phyloP scores from a whole-genome alignment of 306 rosid species.

The Dryas alaskensis region DNA sequence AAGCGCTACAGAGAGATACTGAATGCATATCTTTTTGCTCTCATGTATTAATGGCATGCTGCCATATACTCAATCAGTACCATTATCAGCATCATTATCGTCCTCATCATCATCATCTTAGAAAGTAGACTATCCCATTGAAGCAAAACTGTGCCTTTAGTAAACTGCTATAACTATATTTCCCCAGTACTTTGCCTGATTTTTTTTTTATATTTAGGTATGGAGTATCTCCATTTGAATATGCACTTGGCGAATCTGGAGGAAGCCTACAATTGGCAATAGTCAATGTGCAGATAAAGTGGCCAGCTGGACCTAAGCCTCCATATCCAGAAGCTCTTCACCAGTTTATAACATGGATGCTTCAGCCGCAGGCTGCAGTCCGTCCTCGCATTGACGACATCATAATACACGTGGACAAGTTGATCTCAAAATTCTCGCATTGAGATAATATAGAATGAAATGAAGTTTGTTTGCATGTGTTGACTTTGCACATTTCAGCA shows the following conservation, averaged over 20 bases:
- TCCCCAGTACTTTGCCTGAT: conserved; percentile 17
- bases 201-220: conserved; percentile 49
- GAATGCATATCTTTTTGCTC: not conserved
- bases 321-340: conserved; percentile 91
- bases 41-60: not conserved
- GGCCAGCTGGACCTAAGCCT: conserved; percentile 85
- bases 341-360: conserved; percentile 98
- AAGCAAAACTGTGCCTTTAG: not conserved
- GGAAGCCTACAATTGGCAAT: conserved; percentile 95
- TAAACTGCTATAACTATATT: conserved; percentile 21
- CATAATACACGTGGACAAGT: conserved; percentile 87
- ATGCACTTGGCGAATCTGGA: conserved; percentile 95
- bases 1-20: not conserved
- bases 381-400: conserved; percentile 90
- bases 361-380: conserved; percentile 84
- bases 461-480: conserved; percentile 6
- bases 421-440: conserved; percentile 75
- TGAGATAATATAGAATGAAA: conserved; percentile 39
- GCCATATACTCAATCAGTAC: not conserved
- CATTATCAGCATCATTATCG: not conserved
- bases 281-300: conserved; percentile 82
- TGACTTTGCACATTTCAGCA: conserved; percentile 14
- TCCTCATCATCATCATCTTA: not conserved
- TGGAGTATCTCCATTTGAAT: conserved; percentile 95
- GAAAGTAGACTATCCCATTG: not conserved